Base-by-base conservation (phyloP, 2,329 filamentous ascomycete genomes). In the Huntiella abstrusa region DNA sequence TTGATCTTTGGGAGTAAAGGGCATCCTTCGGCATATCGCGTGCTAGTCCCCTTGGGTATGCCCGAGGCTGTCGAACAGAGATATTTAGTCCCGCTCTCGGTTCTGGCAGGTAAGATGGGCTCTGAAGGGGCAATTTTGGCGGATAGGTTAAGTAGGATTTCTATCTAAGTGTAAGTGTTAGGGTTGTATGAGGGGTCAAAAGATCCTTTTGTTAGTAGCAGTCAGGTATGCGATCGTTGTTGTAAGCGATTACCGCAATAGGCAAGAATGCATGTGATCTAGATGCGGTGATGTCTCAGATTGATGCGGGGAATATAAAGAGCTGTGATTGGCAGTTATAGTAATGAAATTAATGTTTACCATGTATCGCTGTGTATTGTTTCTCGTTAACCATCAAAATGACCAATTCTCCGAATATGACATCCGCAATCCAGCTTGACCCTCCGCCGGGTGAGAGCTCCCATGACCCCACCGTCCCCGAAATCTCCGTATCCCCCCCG, bases 11-110 rank as follows among this genome's bases (percentile, higher is more conserved):
- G 60, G 3, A 62, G 66, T 5, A 57, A 60, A 33, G 60, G 58
- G 15, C 68, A 65, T 56, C 19, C 43, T 4, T 49, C 47, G 32
- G 32, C 38, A n/a, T 50, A 47, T 32, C 38, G 48, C 22, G 56
- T 50, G 12, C 22, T 76, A 4, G 64, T 74, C 7, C 75, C 75
- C 1, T 60, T 59, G 2, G 71, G 70, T 1, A 73, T 77, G 68
- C 65, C 67, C 1, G 64, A 66, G 6, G 69, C 72, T 1, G 68
- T 78, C 16, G 69, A 73, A 55, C 67, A 75, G 53, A 62, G 75
- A 28, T 79, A 75, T 55, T 62, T 72, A 2, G 64, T 68, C 46
- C 75, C 75, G 3, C 54, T 79, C 42, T 52, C 66, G 43, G 57
- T 60, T 22, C 64, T 65, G 0, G 64, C 67, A 7, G 62, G 59